Evolutionary conservation across 495 filamentous ascomycete species (phyloP), one percentile per base, ranked within the genome.

Genomic region (Cercophora newfieldiana): DNA sequence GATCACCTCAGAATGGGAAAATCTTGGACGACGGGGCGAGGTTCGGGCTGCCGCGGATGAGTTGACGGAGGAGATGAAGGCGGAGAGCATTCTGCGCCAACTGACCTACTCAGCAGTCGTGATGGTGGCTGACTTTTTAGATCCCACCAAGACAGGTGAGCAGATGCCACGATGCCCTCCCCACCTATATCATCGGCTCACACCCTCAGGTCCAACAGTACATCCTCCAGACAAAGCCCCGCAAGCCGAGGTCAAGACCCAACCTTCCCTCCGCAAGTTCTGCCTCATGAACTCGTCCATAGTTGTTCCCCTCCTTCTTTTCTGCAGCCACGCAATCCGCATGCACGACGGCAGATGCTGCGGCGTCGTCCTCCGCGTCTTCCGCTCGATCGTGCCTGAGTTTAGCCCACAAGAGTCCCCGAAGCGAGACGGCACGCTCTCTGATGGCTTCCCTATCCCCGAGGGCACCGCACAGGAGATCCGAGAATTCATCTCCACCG

Each of bases 11-110:
- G 95, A 97, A 72, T 99, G 95, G 95, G 86, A 89, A 63, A 87
- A 86, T 68, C 85, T 90, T 25, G 84, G 82, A 7, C 85, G 85
- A 65, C 80, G 82, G 59, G 82, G 83, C 66, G 77, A 77, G 16
- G 77, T 85, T 4, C 75, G 79, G 22, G 81, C 87, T 29, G 87
- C 86, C 10, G 83, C 84, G 0, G 87, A 89, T 19, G 87, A 88
- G 50, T 80, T 99, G 37, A 89, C 90, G 1, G 91, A 96, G 68
- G 96, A 99, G 80, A 99, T 99, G 95, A 97, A 96, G 77, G 89
- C 91, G 21, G 95, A 99, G 74, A 97, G 94, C 75, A 95, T 98
- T 26, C 81, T 99, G 31, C 87, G 95, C n/a, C 92, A 96, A 65
- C 81, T 98, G 55, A 97, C 95, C 0, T 92, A 94, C 73, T 91